phyloP scores from a whole-genome alignment of 2,329 filamentous ascomycete species.

The Scopulariopsis brevicaulis region DNA sequence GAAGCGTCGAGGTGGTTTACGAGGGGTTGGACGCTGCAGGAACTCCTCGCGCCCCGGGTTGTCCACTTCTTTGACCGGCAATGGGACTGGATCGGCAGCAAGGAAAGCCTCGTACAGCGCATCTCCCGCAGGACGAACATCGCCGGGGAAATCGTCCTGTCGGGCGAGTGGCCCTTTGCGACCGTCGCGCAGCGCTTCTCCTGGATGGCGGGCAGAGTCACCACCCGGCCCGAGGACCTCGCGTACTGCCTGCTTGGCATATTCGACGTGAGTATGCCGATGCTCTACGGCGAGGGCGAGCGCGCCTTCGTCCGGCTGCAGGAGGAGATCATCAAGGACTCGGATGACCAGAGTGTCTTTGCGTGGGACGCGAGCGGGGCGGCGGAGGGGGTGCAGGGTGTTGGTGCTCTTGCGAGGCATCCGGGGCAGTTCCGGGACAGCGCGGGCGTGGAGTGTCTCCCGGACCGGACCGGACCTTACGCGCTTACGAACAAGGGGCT shows the following conservation, averaged over 20 bases:
- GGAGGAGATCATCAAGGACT: conserved; percentile 12
- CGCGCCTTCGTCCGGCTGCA: conserved; percentile 10
- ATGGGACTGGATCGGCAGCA: conserved; percentile 17
- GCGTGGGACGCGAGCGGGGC: conserved; percentile 24
- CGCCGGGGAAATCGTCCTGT: neutral
- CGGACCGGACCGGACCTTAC: neutral
- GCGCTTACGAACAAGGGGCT: conserved; percentile 3
- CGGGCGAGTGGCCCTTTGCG: conserved; percentile 5
- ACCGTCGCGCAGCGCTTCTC: conserved; percentile 12
- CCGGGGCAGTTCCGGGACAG: neutral
- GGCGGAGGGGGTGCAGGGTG: neutral
- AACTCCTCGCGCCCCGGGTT: conserved; percentile 40
- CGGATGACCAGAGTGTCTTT: conserved; percentile 12
- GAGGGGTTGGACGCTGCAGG: conserved; percentile 51
- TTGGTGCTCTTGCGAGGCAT: neutral
- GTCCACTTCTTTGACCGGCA: conserved; percentile 16
- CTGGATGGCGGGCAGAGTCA: conserved; percentile 11
- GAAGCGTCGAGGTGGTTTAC: conserved; percentile 18
- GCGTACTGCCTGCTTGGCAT: conserved; percentile 15
- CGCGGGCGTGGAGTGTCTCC: neutral
- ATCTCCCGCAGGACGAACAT: conserved; percentile 9
- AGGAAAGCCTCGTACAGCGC: conserved; percentile 10
- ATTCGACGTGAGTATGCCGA: conserved; percentile 14
- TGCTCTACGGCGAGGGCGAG: conserved; percentile 12
- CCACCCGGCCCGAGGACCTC: conserved; percentile 12